Base-by-base conservation (phyloP, 768 basidiomycete genomes). In the Obba rivulosa region DNA sequence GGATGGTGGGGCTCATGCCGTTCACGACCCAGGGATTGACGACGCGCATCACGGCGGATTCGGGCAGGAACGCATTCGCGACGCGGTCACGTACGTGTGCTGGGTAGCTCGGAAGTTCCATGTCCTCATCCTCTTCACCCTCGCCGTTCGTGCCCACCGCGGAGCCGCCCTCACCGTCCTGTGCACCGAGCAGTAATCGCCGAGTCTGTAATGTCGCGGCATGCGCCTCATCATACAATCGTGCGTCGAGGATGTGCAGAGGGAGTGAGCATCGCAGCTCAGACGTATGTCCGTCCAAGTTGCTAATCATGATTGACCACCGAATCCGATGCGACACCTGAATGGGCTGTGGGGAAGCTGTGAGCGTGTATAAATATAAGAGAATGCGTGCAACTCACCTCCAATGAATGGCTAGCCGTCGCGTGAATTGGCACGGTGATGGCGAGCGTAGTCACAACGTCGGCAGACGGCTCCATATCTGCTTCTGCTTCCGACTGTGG, bases 261-360 rank as follows among this genome's bases (percentile, higher is more conserved):
- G 95, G 95, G 4, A 97, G 75, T 1, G 92, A 92, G 65, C 95
- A 97, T 14, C 93, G 83, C n/a, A 98, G 74, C 65, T 97, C 92
- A 8, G 92, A 94, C 2, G 83, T 85, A 62, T 97, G 95, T 0
- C 93, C 93, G 61, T 97, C 95, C 7, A 75, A 74, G 62, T 97
- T 98, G 53, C 74, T 75, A 60, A 94, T 85, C 45, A 83, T 70
- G 52, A 91, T 85, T 14, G 64, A 78, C 88, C 88, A 90, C 34
- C 85, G 78, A 57, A 97, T 77, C 42, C 87, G 83, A 67, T 98
- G 91, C 2, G 74, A 73, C 18, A 92, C 73, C 17, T 69, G 68
- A 46, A 94, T 81, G 0, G 93, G 93, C 50, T 63, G 43, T 3
- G 20, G 22, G 21, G 17, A 24, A 0, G 9, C 24, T 8, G 7